A percentile compares a stretch with the other conserved stretches of the same genome.
Conservation (phyloP, 257 asterid species). For the Vinca minor region DNA sequence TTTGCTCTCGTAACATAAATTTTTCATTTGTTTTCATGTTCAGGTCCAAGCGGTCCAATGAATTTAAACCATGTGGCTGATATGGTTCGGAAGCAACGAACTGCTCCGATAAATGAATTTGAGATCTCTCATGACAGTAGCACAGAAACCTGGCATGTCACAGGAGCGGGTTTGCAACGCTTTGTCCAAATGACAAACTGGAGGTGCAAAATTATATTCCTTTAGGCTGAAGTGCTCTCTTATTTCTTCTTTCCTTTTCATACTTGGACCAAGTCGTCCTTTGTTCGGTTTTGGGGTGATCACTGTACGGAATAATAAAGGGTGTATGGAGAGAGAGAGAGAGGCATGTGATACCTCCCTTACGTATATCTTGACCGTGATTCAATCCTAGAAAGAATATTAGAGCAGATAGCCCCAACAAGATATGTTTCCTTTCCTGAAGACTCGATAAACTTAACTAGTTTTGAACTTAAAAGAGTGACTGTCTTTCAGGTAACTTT, state of each 20-base stretch:
- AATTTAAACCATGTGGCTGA: conserved; percentile 66
- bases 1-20: no score
- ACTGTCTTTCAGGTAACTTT: neutral
- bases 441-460: neutral
- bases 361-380: neutral
- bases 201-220: conserved; percentile 41
- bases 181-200: conserved; percentile 98
- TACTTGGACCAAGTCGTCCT: neutral
- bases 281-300: neutral
- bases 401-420: neutral
- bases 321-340: neutral
- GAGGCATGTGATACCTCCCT: neutral
- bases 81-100: conserved; percentile 52
- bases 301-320: neutral
- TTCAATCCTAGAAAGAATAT: neutral
- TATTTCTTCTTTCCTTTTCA: neutral
- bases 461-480: neutral
- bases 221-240: neutral
- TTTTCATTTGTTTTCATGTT: neutral
- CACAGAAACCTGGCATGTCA: conserved; percentile 61
- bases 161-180: conserved; percentile 79
- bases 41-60: conserved; percentile 34
- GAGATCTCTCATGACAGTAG: conserved; percentile 54
- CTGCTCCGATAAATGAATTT: conserved; percentile 72
- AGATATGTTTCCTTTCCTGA: neutral